A percentile compares a stretch with the other conserved stretches of the same genome.
Evolutionary conservation across 2,329 filamentous ascomycete species (phyloP).

Genomic region (Fusarium brevicatenulatum): DNA sequence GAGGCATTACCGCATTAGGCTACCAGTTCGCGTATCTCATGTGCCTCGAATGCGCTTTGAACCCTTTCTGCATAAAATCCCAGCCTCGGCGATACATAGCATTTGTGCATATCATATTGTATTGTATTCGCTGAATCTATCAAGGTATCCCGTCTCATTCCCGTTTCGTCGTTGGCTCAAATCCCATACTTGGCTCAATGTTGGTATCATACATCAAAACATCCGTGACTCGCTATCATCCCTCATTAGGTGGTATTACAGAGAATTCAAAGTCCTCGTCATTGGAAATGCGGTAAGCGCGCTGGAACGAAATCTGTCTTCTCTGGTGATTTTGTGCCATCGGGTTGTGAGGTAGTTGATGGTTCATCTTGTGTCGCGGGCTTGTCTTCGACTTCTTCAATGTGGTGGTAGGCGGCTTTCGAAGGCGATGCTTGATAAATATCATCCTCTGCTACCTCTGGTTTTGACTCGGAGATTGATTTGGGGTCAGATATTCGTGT

Average conservation of each 20-base stretch:
- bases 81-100: neutral
- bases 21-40: conserved; percentile 40
- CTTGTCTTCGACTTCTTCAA: conserved; percentile 14
- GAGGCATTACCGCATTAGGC: conserved; percentile 50
- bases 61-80: neutral
- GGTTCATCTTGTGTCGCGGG: neutral
- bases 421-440: conserved; percentile 31
- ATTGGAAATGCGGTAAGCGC: conserved; percentile 66
- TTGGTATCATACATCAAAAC: conserved; percentile 44
- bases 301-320: conserved; percentile 64
- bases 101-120: neutral
- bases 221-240: conserved; percentile 18
- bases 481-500: conserved; percentile 34
- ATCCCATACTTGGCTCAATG: conserved; percentile 22
- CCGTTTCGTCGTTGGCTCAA: conserved; percentile 14
- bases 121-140: conserved; percentile 4
- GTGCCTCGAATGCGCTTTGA: conserved; percentile 6
- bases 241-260: conserved; percentile 32
- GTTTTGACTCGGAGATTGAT: conserved; percentile 36
- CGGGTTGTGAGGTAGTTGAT: conserved; percentile 35
- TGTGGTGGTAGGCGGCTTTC: conserved; percentile 21
- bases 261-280: conserved; percentile 22
- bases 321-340: conserved; percentile 18
- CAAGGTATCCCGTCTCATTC: neutral
- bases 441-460: conserved; percentile 49